Base-by-base conservation (phyloP, 371 early-diverging fungal species). In the Haplosporangium sp. region DNA sequence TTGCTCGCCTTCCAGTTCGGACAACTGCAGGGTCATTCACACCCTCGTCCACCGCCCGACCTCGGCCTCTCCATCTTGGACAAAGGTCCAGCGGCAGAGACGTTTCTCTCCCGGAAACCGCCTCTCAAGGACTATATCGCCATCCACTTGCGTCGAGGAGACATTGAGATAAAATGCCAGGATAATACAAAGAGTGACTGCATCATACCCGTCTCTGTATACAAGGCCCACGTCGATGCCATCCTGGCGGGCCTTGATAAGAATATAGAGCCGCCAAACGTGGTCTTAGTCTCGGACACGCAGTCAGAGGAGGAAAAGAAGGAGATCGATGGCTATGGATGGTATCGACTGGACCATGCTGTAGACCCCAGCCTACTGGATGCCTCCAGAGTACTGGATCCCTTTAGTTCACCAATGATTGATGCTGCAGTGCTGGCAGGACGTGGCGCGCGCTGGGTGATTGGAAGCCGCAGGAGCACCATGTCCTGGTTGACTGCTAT, bases 401-500 rank as follows among this genome's bases (percentile, higher is more conserved):
- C 79, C 0, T 79, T 79, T 46, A 72, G 69, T 36, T 65, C 79
- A 8, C 73, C 69, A 1, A 37, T 79, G 41, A 68, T 79, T 41
- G 79, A 79, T 47, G 72, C 79, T 16, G 79, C 73, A 7, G 79
- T 79, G 11, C 29, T 79, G 54, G 58, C 69, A 12, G 79, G 73
- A 51, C 59, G 73, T n/a, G 65, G 68, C 11, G 73, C 73, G 9
- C 68, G 65, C 1, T 79, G 79, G 79, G 68, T 72, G 52, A 67
- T 79, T 55, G 79, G 79, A 46, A 67, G 68, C 48, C 68, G 73
- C 8, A 59, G 69, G 23, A 72, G 73, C 36, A 79, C 79, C 18
- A 79, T 79, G 79, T 79, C 73, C 9, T 79, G 79, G 79, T 55
- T 79, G 40, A 62, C 73, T 11, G 79, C 79, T 2, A 72, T 79